Evolutionary conservation across 805 yeast genomes (phyloP).

Genomic region (Lachancea sp.): DNA sequence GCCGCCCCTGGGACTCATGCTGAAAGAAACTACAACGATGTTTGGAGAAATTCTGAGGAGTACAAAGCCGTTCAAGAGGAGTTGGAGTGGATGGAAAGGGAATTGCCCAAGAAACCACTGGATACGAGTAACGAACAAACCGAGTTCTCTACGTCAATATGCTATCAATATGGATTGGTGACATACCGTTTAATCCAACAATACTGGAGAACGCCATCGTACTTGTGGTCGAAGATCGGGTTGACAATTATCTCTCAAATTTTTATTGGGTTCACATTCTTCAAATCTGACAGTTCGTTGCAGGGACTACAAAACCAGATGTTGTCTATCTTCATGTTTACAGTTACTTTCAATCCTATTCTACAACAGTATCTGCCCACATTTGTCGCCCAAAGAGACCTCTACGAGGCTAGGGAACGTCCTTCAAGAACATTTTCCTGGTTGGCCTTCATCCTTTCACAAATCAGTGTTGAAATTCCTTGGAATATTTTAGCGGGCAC

Average conservation of each 20-base stretch:
- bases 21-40: conserved; percentile 63
- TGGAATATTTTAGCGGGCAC: conserved; percentile 59
- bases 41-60: conserved; percentile 69
- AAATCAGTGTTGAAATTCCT: conserved; percentile 60
- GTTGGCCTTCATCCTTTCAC: conserved; percentile 55
- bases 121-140: conserved; percentile 31
- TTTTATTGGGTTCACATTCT: conserved; percentile 71
- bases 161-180: conserved; percentile 41
- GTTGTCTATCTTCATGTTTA: conserved; percentile 68
- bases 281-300: conserved; percentile 53
- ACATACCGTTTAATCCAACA: conserved; percentile 54
- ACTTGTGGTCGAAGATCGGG: conserved; percentile 52
- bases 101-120: conserved; percentile 38
- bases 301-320: conserved; percentile 80
- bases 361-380: conserved; percentile 59
- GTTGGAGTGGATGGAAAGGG: conserved; percentile 57
- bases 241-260: conserved; percentile 51
- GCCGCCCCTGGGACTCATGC: conserved; percentile 79
- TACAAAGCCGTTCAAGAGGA: conserved; percentile 52
- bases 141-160: conserved; percentile 41
- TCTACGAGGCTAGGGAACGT: conserved; percentile 68
- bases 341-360: conserved; percentile 49
- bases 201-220: conserved; percentile 61
- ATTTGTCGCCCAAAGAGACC: conserved; percentile 53
- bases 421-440: conserved; percentile 68